Conservation (phyloP, 176 grass and related monocot species). For the Luzula sylvatica region DNA sequence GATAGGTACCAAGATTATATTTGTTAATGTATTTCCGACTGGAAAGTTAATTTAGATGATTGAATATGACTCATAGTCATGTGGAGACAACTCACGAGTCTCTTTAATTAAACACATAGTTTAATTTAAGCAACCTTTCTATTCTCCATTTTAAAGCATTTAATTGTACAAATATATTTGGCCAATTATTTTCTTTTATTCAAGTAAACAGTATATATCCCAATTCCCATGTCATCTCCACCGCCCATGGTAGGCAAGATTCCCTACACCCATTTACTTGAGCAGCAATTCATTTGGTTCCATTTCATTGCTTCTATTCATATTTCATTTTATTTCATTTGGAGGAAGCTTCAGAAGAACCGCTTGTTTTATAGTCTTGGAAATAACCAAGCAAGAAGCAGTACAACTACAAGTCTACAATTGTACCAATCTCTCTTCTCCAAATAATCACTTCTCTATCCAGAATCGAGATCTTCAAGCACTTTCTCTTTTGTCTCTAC, state of each 20-base stretch:
- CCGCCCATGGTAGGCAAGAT: not conserved
- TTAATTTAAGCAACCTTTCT: too few relatives aligned
- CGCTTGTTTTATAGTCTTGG: not conserved
- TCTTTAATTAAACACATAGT: too few relatives aligned
- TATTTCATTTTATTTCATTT: not conserved
- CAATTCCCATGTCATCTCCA: not conserved
- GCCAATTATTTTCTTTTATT: not conserved
- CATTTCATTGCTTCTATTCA: not conserved
- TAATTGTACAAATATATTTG: too few relatives aligned
- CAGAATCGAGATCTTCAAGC: not conserved
- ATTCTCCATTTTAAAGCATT: too few relatives aligned
- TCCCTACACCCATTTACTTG: constrained; percentile 11
- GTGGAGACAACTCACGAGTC: too few relatives aligned
- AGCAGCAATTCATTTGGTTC: constrained; percentile 15
- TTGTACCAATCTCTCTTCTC: not conserved
- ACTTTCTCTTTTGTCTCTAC: not conserved
- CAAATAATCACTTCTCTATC: not conserved
- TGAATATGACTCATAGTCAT: too few relatives aligned
- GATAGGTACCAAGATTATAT: too few relatives aligned
- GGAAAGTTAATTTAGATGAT: too few relatives aligned
- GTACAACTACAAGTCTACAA: not conserved
- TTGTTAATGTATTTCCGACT: too few relatives aligned
- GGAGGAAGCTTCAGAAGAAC: not conserved
- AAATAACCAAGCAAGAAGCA: too few relatives aligned
- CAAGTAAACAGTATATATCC: constrained; percentile 2